These are phyloP conservation scores for Tylopilus sp. DNA, from an alignment of 1,284 basidiomycete species.

Conservation along the genomic window DNA sequence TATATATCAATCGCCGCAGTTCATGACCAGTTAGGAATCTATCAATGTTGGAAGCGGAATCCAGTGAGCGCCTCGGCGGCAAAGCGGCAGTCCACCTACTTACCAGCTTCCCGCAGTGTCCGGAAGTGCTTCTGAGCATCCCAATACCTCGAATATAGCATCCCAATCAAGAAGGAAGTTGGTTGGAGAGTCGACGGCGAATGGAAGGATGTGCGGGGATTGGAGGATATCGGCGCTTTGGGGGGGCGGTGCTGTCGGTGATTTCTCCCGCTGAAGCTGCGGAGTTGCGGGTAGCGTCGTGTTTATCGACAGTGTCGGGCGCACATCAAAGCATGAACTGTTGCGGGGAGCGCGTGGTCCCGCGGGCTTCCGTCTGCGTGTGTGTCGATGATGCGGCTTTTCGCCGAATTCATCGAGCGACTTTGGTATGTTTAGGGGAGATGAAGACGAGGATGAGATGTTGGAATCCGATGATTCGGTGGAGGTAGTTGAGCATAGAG, in stretches of 20 bases:
- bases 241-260: conserved; percentile 14
- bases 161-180: conserved; percentile 38
- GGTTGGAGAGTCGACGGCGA: conserved; percentile 13
- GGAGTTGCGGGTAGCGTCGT: conserved; percentile 14
- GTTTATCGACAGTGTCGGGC: conserved; percentile 16
- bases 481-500: conserved; percentile 24
- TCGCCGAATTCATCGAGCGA: conserved; percentile 5
- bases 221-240: conserved; percentile 5
- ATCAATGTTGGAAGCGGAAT: neutral
- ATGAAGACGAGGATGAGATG: conserved; percentile 20
- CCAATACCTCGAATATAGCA: conserved; percentile 34
- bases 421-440: conserved; percentile 5
- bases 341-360: conserved; percentile 27
- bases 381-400: neutral
- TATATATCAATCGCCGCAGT: conserved; percentile 6
- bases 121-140: conserved; percentile 8
- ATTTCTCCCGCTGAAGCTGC: conserved; percentile 8
- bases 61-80: neutral
- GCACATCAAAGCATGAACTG: conserved; percentile 3
- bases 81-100: conserved; percentile 7
- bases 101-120: conserved; percentile 11
- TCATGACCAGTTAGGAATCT: conserved; percentile 2
- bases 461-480: conserved; percentile 17
- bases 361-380: conserved; percentile 21
- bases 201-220: conserved; percentile 9